Percentiles rank a stretch among this genome's conserved stretches.
phyloP scores from a whole-genome alignment of 2,329 filamentous ascomycete genomes.

The Triangularia setosa region DNA sequence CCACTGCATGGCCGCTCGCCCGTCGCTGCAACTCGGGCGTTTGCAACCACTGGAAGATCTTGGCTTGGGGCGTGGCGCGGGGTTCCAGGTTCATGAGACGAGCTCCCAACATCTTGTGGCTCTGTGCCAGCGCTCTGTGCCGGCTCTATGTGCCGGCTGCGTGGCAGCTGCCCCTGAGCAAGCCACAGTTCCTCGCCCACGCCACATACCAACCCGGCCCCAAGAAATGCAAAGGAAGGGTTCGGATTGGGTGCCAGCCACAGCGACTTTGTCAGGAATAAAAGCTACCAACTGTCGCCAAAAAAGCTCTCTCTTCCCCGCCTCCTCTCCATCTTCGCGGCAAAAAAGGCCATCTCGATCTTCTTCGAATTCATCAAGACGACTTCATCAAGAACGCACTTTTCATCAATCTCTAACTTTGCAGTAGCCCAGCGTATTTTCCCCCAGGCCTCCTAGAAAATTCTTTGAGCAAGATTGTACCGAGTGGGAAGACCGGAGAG shows the following conservation, averaged over 20 bases:
- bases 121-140: not conserved
- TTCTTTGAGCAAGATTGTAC: not conserved
- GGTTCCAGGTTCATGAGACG: not conserved
- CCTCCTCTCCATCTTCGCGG: slow-evolving; percentile 3
- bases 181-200: not conserved
- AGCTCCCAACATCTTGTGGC: no score
- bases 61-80: not conserved
- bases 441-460: not conserved
- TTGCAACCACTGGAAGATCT: not conserved
- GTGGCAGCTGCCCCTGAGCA: not conserved
- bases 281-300: not conserved
- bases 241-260: not conserved
- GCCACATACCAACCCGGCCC: not conserved
- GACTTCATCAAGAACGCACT: slow-evolving; percentile 16
- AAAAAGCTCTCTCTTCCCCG: slow-evolving; percentile 5
- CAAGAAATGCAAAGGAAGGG: not conserved
- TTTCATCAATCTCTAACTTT: slow-evolving; percentile 20
- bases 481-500: not conserved
- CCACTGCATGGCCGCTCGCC: not conserved
- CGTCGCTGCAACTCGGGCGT: not conserved
- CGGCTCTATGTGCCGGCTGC: not conserved
- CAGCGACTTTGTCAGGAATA: not conserved
- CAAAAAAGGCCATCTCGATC: not conserved
- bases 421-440: slow-evolving; percentile 23
- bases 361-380: not conserved